A percentile compares a stretch with the other conserved stretches of the same genome.
phyloP scores from a whole-genome alignment of 495 filamentous ascomycete species.

The Penicillium psychrofluorescens region DNA sequence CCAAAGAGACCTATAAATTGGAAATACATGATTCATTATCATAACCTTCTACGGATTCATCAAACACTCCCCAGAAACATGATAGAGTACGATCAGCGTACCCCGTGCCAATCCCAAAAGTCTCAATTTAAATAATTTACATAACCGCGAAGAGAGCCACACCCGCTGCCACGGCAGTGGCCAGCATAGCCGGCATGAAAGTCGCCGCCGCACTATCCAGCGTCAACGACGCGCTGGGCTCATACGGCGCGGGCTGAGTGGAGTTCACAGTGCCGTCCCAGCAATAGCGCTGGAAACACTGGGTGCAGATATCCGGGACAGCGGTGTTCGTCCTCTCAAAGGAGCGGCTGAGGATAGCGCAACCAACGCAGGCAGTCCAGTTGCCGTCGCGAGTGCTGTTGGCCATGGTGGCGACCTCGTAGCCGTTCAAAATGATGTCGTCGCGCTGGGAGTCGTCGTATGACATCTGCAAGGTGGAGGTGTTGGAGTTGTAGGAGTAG shows the following conservation, averaged over 20 bases:
- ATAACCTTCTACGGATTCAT: too few relatives aligned
- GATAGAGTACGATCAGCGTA: too few relatives aligned
- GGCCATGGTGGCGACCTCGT: conserved; percentile 70
- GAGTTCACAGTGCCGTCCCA: conserved; percentile 45
- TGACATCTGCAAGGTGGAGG: conserved; percentile 58
- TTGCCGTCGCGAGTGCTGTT: conserved; percentile 64
- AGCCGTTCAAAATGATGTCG: conserved; percentile 75
- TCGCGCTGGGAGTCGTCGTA: conserved; percentile 62
- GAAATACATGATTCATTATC: too few relatives aligned
- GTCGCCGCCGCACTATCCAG: conserved; percentile 6
- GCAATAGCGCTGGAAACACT: conserved; percentile 78
- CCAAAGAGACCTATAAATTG: too few relatives aligned
- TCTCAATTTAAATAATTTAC: too few relatives aligned
- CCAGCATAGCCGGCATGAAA: conserved; percentile 11
- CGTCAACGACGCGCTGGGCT: conserved; percentile 16
- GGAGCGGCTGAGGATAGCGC: conserved; percentile 74
- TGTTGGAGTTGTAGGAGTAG: conserved; percentile 65
- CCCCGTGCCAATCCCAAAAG: too few relatives aligned
- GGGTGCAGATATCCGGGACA: conserved; percentile 58
- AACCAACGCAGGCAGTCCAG: conserved; percentile 80
- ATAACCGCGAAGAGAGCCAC: conserved; percentile 11
- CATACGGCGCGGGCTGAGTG: conserved; percentile 20
- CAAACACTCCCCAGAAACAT: too few relatives aligned
- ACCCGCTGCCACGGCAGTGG: conserved; percentile 13
- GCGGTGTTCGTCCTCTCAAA: conserved; percentile 57